Evolutionary conservation across 352 stramenopile species (phyloP).

Genomic region (Globisporangium abappressorium): DNA sequence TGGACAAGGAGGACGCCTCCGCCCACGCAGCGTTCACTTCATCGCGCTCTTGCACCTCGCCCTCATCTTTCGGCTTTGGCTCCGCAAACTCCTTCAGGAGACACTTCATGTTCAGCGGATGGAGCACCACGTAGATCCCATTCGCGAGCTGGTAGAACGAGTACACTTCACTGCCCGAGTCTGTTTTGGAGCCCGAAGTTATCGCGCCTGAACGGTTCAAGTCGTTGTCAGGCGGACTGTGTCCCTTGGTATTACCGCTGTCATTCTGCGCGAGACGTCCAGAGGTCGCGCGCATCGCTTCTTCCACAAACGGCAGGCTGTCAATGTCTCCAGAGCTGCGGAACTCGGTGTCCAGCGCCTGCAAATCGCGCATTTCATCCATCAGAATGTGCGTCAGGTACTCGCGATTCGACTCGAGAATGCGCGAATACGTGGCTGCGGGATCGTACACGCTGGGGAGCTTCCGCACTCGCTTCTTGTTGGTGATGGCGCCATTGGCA

Average conservation of each 20-base stretch:
- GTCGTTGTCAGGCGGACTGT: neutral
- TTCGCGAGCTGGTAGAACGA: slow-evolving; percentile 87
- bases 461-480: slow-evolving; percentile 37
- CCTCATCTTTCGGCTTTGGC: slow-evolving; percentile 23
- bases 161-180: slow-evolving; percentile 32
- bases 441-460: slow-evolving; percentile 66
- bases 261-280: slow-evolving; percentile 45
- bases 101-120: slow-evolving; percentile 89
- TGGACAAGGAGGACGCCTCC: slow-evolving; percentile 21
- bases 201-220: neutral
- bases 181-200: neutral
- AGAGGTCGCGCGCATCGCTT: slow-evolving; percentile 72
- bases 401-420: slow-evolving; percentile 64
- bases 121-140: slow-evolving; percentile 86
- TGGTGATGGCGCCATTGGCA: neutral
- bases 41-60: slow-evolving; percentile 20
- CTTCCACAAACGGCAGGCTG: slow-evolving; percentile 74
- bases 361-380: slow-evolving; percentile 63
- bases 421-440: slow-evolving; percentile 65
- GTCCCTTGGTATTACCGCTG: slow-evolving; percentile 12
- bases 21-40: slow-evolving; percentile 32
- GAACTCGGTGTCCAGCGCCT: slow-evolving; percentile 68
- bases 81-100: slow-evolving; percentile 74
- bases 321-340: slow-evolving; percentile 70
- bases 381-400: slow-evolving; percentile 63